Base-by-base conservation (phyloP, 148 eudicot genomes). In the Suaeda aralocaspica region DNA sequence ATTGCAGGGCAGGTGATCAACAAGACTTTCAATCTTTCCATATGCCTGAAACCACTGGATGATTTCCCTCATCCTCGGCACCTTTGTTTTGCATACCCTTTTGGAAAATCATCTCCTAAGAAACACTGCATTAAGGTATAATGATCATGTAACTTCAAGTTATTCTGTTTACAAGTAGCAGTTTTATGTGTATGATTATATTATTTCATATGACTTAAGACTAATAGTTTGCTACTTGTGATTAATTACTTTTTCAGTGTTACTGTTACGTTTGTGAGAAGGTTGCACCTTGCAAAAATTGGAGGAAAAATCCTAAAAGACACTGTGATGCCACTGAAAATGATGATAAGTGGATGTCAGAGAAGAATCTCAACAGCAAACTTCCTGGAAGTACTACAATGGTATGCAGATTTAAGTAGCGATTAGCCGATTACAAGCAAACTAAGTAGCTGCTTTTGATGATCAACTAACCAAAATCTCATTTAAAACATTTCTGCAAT, bases 1-100 rank as follows among this genome's bases (percentile, higher is more conserved):
- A 48, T 51, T 52, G n/a, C 21, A 33, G 48, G 60, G 49, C 29
- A 11, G 19, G 3, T 30, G 48, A 21, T 68, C 30, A 50, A 12
- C 19, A 57, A 69, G 26, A 12, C 34, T 25, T 10, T 56, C 10
- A 41, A 39, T 28, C 52, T 69, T 42, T 7, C 64, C 25, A n/a
- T 69, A 36, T 53, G 75, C 44, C 45, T 72, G 6, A 41, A 64
- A 64, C 61, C 62, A 18, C 70, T 65, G 36, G 58, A 73, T 66
- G 71, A 66, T 31, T 31, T 55, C 34, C 76, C 76, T 5, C 76
- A 73, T 73, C 70, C 70, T 5, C 65, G 76, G 45, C 50, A 73
- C 48, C 70, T 65, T 15, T 73, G 70, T 22, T 73, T 73, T 62
- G 31, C 41, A 19, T 65, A 73, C 65, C 64, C 64, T 44, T 73